Evolutionary conservation across 805 yeast species (phyloP), one percentile per base, ranked within the genome.

Genomic region (Dipodascopsis tothii): DNA sequence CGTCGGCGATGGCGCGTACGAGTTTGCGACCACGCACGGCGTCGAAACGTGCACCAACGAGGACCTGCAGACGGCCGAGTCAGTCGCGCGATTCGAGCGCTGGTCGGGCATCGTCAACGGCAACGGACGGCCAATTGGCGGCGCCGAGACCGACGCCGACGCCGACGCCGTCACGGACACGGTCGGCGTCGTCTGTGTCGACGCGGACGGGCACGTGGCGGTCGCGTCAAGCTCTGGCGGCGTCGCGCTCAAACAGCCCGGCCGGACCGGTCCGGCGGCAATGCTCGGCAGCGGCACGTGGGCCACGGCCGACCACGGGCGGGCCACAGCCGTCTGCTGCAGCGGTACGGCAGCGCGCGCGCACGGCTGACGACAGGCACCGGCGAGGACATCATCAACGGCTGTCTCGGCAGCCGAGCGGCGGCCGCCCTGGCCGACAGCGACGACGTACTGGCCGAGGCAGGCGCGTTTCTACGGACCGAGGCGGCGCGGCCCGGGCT

Each of bases 221-320:
- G 66, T 60, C 2, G 63, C 60, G 4, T 53, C 68, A 2, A 60
- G 67, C 48, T 67, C 72, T 1, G 73, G 73, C 2, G 73, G 73
- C 0, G 53, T 62, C 1, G 39, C 62, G 14, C 50, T 63, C 46
- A 66, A 66, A 40, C 54, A 40, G 3, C 55, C 64, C 0, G 73
- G 73, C 7, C 37, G 73, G 25, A 41, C 69, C 1, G 73, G 73
- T 2, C 69, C 71, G 0, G 72, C 72, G 1, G 69, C 68, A 1
- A 35, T 68, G 2, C 40, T 60, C 3, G 73, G 73, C 0, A 52
- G 63, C n/a, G 71, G 70, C 1, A 45, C 41, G 21, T 51, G 48
- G 62, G 51, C 50, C 22, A 39, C 25, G 6, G 35, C 33, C 7
- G 30, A 23, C 9, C 33, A 17, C n/a, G 41, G 18, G 21, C 33